A percentile compares a stretch with the other conserved stretches of the same genome.
phyloP scores from a whole-genome alignment of 306 rosid genomes.

The Medicago arabica region DNA sequence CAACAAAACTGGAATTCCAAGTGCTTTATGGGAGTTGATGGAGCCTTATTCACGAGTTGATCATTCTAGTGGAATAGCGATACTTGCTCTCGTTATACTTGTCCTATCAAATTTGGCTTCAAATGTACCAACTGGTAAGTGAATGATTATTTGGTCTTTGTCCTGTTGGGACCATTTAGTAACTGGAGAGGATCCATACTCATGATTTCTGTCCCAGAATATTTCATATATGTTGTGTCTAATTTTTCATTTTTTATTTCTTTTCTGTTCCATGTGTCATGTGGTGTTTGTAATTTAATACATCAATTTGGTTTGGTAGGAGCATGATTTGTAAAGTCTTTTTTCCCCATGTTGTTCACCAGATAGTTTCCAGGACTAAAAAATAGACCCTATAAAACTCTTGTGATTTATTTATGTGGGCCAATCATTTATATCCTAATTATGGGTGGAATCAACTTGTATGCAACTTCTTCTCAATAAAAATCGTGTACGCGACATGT shows the following conservation, averaged over 20 bases:
- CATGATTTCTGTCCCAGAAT: background rate
- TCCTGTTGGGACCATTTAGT: background rate
- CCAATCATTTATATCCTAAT: background rate
- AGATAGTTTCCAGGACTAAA: background rate
- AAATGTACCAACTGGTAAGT: constrained; percentile 91
- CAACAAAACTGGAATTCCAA: constrained; percentile 87
- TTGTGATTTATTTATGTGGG: background rate
- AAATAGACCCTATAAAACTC: background rate
- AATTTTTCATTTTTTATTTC: no score
- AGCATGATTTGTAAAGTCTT: constrained; percentile 1
- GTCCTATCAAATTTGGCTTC: constrained; percentile 86
- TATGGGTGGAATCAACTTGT: background rate
- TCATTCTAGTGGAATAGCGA: constrained; percentile 54
- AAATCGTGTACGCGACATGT: no score
- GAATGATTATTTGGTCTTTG: background rate
- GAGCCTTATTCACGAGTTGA: constrained; percentile 72
- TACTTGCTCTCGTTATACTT: constrained; percentile 76
- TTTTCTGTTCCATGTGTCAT: background rate
- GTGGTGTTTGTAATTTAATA: background rate
- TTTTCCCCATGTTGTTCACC: background rate
- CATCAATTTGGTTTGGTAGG: background rate
- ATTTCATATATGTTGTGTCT: no score
- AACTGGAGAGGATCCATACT: background rate
- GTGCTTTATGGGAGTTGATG: constrained; percentile 79
- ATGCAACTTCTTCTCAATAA: background rate